Percentiles rank a stretch among this genome's conserved stretches.
Conservation (phyloP, 106 monocot species). For the Dendrobium huoshanense region DNA sequence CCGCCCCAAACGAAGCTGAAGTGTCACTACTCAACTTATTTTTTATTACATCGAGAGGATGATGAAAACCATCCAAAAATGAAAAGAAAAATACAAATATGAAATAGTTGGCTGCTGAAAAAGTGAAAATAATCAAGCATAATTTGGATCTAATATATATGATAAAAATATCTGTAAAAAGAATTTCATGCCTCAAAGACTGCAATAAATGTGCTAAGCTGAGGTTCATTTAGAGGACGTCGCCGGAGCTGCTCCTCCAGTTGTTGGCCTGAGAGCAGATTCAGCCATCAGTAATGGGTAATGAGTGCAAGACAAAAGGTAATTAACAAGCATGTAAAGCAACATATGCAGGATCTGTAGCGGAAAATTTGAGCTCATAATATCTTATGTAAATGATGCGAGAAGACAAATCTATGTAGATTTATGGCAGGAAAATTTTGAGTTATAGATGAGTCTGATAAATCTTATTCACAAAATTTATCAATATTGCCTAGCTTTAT, state of each 20-base stretch:
- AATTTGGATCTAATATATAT: background rate
- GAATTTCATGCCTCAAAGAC: background rate
- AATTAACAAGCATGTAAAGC: background rate
- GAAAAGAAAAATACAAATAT: background rate
- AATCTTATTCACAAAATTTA: too few species aligned
- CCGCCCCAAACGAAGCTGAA: too few species aligned
- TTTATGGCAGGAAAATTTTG: too few species aligned
- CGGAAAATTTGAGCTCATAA: too few species aligned
- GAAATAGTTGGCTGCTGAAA: background rate
- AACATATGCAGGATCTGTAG: background rate
- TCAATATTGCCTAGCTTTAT: too few species aligned
- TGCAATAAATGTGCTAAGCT: background rate
- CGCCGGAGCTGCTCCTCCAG: constrained; percentile 42
- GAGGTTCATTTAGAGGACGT: constrained; percentile 15
- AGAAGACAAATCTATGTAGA: background rate
- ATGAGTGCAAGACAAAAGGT: background rate
- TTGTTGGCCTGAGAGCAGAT: constrained; percentile 49
- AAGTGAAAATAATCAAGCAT: background rate
- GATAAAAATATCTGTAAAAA: background rate
- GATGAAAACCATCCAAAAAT: background rate
- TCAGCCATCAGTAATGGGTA: background rate
- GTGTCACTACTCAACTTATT: too few species aligned
- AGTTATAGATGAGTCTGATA: too few species aligned
- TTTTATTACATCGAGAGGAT: background rate
- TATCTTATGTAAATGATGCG: background rate